Evolutionary conservation across 345 rosid species (phyloP).

Genomic region (Camelina sativa): DNA sequence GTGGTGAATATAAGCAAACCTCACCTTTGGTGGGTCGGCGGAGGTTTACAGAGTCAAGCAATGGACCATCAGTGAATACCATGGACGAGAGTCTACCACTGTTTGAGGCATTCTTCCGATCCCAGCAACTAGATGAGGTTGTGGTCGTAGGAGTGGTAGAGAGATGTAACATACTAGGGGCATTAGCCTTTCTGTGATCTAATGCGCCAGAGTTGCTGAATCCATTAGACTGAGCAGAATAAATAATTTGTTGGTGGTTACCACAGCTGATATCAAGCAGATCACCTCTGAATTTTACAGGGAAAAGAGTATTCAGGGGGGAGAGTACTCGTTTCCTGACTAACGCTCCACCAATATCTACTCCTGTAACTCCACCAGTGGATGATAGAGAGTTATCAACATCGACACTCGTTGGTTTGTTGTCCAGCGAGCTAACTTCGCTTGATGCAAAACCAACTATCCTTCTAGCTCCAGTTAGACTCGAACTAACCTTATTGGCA

Average conservation of each 20-base stretch:
- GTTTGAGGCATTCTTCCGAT: constrained; percentile 47
- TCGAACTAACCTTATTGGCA: constrained; percentile 45
- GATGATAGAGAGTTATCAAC: constrained; percentile 43
- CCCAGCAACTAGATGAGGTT: constrained; percentile 52
- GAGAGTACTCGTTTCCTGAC: constrained; percentile 75
- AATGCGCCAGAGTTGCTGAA: constrained; percentile 45
- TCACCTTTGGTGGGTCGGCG: constrained; percentile 34
- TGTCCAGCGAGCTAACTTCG: constrained; percentile 43
- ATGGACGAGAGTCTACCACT: constrained; percentile 47
- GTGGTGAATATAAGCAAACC: constrained; percentile 47
- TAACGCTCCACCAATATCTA: constrained; percentile 59
- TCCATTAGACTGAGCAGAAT: constrained; percentile 42
- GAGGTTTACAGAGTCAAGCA: constrained; percentile 54
- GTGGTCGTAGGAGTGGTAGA: constrained; percentile 46
- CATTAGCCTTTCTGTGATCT: constrained; percentile 66
- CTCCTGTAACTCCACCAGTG: constrained; percentile 44
- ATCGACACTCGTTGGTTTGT: constrained; percentile 46
- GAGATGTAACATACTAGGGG: constrained; percentile 48
- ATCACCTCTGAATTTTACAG: constrained; percentile 62
- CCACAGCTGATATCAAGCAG: constrained; percentile 59
- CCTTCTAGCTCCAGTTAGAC: constrained; percentile 64
- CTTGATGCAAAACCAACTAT: constrained; percentile 78
- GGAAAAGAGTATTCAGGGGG: constrained; percentile 64
- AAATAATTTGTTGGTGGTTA: constrained; percentile 50
- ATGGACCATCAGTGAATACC: constrained; percentile 76